Conservation (phyloP, 2,329 filamentous ascomycete species). For the Colletotrichum paranaense region DNA sequence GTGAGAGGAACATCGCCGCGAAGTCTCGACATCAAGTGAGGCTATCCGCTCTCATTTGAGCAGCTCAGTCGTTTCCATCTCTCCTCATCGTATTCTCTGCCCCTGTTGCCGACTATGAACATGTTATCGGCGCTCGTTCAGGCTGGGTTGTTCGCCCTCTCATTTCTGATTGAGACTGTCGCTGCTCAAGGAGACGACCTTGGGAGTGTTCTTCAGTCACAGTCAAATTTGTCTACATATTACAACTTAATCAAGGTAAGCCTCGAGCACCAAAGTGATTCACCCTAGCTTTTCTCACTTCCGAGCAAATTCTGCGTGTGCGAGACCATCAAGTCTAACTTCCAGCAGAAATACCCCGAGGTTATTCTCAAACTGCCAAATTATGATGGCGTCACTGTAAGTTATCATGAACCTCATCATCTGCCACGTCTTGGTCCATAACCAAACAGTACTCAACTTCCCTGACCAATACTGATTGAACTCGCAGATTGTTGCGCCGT, state of each 20-base stretch:
- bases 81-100: not conserved
- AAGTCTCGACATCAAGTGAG: not conserved
- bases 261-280: no score
- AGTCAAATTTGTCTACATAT: constrained; percentile 56
- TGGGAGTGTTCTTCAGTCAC: constrained; percentile 50
- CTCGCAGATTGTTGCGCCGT: constrained; percentile 65
- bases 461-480: not conserved
- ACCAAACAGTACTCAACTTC: no score
- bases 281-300: not conserved
- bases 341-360: constrained; percentile 57
- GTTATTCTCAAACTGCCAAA: constrained; percentile 56
- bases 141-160: not conserved
- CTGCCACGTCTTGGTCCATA: not conserved
- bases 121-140: constrained; percentile 1
- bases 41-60: not conserved
- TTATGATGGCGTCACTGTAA: constrained; percentile 56
- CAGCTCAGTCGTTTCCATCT: no score
- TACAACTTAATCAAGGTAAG: constrained; percentile 55
- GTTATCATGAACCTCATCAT: constrained; percentile 30
- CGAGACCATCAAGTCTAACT: not conserved
- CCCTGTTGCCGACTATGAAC: not conserved
- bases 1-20: not conserved
- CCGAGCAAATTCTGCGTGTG: no score
- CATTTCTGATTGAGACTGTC: not conserved
- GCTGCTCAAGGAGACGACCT: constrained; percentile 46